phyloP scores from a whole-genome alignment of 1,139 yeast species.

The Lipomyces yarrowii region DNA sequence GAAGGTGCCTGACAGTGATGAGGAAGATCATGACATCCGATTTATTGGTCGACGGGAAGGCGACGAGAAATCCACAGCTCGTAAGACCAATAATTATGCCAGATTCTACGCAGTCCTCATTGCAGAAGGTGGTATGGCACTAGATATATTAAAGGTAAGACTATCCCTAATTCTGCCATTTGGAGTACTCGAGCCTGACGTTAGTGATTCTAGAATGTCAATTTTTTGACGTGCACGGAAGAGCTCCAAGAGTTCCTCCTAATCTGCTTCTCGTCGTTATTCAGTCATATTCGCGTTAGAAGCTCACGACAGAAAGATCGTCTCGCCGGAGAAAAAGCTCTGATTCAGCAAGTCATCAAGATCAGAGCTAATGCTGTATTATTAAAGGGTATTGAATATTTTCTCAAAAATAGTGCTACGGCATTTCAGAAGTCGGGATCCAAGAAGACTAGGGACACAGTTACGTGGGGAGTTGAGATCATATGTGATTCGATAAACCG shows the following conservation, averaged over 20 bases:
- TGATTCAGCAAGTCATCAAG: constrained; percentile 59
- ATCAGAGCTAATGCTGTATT: constrained; percentile 65
- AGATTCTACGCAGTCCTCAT: constrained; percentile 60
- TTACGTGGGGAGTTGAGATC: constrained; percentile 70
- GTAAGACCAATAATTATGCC: constrained; percentile 24
- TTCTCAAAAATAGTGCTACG: constrained; percentile 47
- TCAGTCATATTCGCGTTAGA: constrained; percentile 47
- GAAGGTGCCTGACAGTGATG: constrained; percentile 41
- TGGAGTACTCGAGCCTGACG: neutral
- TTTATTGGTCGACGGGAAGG: constrained; percentile 51
- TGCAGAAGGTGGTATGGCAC: constrained; percentile 69
- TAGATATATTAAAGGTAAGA: constrained; percentile 61
- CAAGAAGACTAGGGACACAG: constrained; percentile 55
- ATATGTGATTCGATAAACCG: constrained; percentile 55
- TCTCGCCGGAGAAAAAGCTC: constrained; percentile 56
- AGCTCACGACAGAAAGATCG: constrained; percentile 36
- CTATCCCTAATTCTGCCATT: neutral
- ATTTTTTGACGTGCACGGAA: constrained; percentile 69
- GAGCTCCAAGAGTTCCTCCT: constrained; percentile 75
- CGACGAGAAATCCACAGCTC: constrained; percentile 51
- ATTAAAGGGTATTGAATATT: constrained; percentile 75
- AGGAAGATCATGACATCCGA: constrained; percentile 61
- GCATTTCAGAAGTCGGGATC: constrained; percentile 48
- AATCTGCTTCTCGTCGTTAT: constrained; percentile 65
- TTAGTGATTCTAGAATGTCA: constrained; percentile 49